Evolutionary conservation across 805 yeast species (phyloP).

Genomic region (Sugiyamaella qingdaonensis): DNA sequence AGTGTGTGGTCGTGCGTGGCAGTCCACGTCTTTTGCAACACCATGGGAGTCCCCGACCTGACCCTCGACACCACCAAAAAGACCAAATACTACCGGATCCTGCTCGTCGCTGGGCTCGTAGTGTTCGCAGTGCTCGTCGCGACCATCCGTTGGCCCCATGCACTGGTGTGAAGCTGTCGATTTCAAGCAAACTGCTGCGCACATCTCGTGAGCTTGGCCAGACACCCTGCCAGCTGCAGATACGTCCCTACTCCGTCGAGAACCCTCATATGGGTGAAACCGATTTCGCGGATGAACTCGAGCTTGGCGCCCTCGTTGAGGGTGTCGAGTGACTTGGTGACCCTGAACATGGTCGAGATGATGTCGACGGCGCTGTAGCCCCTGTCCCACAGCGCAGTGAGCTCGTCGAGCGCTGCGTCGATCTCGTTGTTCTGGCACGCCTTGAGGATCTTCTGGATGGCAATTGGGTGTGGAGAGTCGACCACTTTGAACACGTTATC

Average conservation of each 20-base stretch:
- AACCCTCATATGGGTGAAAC: constrained; percentile 86
- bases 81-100: constrained; percentile 19
- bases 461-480: constrained; percentile 92
- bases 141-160: constrained; percentile 1
- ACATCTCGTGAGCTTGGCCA: constrained; percentile 40
- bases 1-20: constrained; percentile 53
- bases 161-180: neutral
- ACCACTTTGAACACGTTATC: constrained; percentile 93
- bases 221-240: constrained; percentile 78
- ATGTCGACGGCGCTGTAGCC: constrained; percentile 95
- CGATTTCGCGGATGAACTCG: constrained; percentile 79
- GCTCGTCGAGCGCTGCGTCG: constrained; percentile 60
- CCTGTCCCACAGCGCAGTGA: constrained; percentile 73
- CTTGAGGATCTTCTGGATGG: constrained; percentile 64
- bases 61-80: constrained; percentile 8
- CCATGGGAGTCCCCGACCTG: constrained; percentile 59
- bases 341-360: constrained; percentile 84
- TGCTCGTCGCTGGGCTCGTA: constrained; percentile 43
- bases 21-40: constrained; percentile 66
- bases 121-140: constrained; percentile 31
- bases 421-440: constrained; percentile 43
- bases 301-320: constrained; percentile 62
- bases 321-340: constrained; percentile 68
- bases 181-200: neutral
- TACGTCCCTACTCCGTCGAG: constrained; percentile 89